Conservation (phyloP, 2,329 filamentous ascomycete species). For the Alternaria triticimaculans region DNA sequence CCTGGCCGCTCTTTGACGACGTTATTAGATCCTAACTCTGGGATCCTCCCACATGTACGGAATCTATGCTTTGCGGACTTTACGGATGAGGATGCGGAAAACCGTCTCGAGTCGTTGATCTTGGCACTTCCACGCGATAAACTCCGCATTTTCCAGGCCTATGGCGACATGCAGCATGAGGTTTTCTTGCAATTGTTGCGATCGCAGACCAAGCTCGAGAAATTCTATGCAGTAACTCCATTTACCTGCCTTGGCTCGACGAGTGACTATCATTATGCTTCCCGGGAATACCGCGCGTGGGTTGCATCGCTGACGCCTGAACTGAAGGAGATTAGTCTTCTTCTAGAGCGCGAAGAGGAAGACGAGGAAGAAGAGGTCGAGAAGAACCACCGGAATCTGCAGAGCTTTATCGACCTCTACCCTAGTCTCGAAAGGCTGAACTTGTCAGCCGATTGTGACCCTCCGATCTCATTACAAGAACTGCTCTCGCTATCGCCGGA, state of each 20-base stretch:
- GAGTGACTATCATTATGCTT: not conserved
- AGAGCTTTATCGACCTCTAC: not conserved
- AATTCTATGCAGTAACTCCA: not conserved
- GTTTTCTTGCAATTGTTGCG: not conserved
- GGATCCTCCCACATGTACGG: not conserved
- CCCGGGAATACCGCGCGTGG: not conserved
- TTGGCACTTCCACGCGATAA: not conserved
- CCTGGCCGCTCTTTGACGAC: not conserved
- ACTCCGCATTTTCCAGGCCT: not conserved
- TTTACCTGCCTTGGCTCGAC: not conserved
- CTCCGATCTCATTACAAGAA: not conserved
- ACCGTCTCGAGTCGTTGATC: not conserved
- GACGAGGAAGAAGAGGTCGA: too few species aligned
- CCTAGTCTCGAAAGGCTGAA: not conserved
- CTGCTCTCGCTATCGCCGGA: not conserved
- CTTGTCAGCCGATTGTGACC: accelerated
- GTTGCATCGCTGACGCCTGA: not conserved
- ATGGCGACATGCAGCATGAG: not conserved
- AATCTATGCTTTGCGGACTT: not conserved
- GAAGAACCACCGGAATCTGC: not conserved
- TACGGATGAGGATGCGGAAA: not conserved
- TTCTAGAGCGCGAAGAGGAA: not conserved
- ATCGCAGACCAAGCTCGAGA: not conserved
- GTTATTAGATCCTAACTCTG: not conserved
- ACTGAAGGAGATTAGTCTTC: not conserved